Percentiles rank a stretch among this genome's conserved stretches.
Evolutionary conservation across 805 yeast species (phyloP).

Genomic region (Wickerhamomyces queroliae): DNA sequence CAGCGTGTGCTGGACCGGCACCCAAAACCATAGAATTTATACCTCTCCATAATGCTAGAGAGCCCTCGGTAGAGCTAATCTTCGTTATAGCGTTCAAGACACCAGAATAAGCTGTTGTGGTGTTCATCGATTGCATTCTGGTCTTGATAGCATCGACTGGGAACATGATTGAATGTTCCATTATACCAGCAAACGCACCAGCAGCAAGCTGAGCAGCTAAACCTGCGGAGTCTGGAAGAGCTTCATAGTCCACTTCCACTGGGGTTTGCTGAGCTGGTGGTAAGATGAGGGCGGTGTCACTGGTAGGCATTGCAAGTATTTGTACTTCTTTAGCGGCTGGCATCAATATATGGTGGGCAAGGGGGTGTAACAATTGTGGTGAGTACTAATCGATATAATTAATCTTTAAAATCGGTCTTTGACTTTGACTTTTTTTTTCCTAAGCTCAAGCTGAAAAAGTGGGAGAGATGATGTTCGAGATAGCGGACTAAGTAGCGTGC

Average conservation of each 20-base stretch:
- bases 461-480: no score
- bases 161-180: conserved; percentile 97
- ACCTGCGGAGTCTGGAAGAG: conserved; percentile 84
- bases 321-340: neutral
- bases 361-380: neutral
- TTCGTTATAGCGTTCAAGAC: conserved; percentile 64
- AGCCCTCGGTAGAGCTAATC: conserved; percentile 86
- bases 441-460: no score
- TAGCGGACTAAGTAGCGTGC: no score
- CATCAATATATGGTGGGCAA: neutral
- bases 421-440: no score
- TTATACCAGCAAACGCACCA: conserved; percentile 98
- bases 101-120: conserved; percentile 25
- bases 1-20: conserved; percentile 99
- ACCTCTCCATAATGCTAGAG: conserved; percentile 87
- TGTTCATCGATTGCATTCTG: conserved; percentile 61
- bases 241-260: conserved; percentile 77
- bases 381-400: no score
- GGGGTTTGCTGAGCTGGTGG: neutral
- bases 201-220: conserved; percentile 78
- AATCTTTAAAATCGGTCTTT: no score
- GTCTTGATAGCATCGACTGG: conserved; percentile 97
- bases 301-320: neutral
- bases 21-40: conserved; percentile 88
- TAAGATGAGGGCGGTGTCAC: neutral